phyloP scores from a whole-genome alignment of 2,329 filamentous ascomycete genomes.

The Fusarium illudens region DNA sequence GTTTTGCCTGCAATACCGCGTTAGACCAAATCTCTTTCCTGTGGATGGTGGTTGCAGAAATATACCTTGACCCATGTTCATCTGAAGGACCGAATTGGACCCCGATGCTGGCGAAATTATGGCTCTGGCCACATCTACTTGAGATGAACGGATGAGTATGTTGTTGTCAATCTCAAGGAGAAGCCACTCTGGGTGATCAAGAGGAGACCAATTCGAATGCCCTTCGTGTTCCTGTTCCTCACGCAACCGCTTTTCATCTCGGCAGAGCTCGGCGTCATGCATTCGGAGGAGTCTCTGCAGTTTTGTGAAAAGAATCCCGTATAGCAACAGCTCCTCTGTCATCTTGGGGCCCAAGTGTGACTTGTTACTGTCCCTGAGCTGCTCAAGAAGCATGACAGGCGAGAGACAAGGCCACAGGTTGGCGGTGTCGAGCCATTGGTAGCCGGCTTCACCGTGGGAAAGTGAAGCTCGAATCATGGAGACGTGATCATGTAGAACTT shows the following conservation, averaged over 20 bases:
- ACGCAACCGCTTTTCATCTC: constrained; percentile 38
- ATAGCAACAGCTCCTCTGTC: constrained; percentile 52
- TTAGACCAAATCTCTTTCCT: background rate
- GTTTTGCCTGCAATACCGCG: constrained; percentile 59
- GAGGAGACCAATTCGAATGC: constrained; percentile 64
- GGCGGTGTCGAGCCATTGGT: constrained; percentile 52
- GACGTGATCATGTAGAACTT: background rate
- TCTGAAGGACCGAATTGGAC: constrained; percentile 67
- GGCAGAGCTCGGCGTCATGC: constrained; percentile 39
- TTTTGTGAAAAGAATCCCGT: constrained; percentile 54
- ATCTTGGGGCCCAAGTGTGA: constrained; percentile 46
- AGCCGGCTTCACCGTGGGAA: background rate
- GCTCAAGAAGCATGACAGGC: constrained; percentile 54
- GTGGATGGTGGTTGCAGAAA: background rate
- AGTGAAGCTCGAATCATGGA: background rate
- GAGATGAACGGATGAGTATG: constrained; percentile 66
- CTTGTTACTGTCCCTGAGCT: constrained; percentile 47
- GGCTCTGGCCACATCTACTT: constrained; percentile 67
- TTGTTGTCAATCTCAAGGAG: constrained; percentile 72
- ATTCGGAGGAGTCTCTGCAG: constrained; percentile 58
- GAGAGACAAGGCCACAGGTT: constrained; percentile 58
- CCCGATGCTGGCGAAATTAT: constrained; percentile 63
- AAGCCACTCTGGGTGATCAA: constrained; percentile 66
- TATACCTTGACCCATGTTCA: constrained; percentile 70
- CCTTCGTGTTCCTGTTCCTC: constrained; percentile 60